phyloP scores from a whole-genome alignment of 1,284 basidiomycete species.

The Inonotus hispidus region DNA sequence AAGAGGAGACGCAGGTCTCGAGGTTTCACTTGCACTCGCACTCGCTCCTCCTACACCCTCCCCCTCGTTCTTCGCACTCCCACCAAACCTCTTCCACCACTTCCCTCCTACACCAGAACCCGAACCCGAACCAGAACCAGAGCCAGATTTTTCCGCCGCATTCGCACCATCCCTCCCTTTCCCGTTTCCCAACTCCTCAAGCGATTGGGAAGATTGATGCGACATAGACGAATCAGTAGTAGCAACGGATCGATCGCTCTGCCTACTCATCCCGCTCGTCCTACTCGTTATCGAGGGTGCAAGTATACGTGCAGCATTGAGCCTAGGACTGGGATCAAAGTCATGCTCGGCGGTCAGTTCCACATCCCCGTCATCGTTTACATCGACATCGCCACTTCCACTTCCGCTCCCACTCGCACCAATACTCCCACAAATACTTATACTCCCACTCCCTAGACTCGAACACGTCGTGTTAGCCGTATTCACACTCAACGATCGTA shows the following conservation, averaged over 20 bases:
- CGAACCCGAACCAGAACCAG: neutral
- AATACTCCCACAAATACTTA: neutral
- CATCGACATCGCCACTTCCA: neutral
- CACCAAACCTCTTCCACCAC: constrained; percentile 16
- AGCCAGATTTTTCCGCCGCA: constrained; percentile 1
- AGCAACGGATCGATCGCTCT: neutral
- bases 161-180: neutral
- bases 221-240: neutral
- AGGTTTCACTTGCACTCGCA: neutral
- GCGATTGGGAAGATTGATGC: neutral
- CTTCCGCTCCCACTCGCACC: neutral
- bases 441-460: neutral
- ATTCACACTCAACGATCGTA: neutral
- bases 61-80: neutral
- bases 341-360: neutral
- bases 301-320: neutral
- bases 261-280: neutral
- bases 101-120: neutral
- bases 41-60: too few species aligned
- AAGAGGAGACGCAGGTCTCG: neutral
- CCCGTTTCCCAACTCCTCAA: too few species aligned
- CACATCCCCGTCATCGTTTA: neutral
- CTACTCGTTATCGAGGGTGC: neutral
- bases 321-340: neutral
- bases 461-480: neutral